Evolutionary conservation across 805 yeast species (phyloP).

Genomic region (Kurtzmaniella cleridarum): DNA sequence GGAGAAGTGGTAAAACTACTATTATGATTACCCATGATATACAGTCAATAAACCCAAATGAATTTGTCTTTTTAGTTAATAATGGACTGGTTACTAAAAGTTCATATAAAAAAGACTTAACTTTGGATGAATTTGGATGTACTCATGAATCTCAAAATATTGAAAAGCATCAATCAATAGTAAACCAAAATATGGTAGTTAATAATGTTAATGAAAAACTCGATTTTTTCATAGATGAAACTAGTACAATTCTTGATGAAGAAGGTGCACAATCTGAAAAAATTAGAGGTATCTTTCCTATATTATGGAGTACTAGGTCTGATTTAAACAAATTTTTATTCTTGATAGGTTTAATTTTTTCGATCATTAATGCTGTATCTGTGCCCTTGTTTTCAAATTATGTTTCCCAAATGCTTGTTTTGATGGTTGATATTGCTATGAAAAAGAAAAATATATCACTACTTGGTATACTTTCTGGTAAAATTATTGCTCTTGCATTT

Average conservation of each 20-base stretch:
- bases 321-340: conserved; percentile 13
- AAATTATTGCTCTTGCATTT: conserved; percentile 57
- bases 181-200: no score
- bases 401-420: conserved; percentile 63
- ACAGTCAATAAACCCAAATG: conserved; percentile 49
- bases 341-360: conserved; percentile 45
- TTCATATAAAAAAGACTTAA: conserved; percentile 10
- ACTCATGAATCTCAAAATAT: no score
- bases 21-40: conserved; percentile 78
- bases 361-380: conserved; percentile 54
- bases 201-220: no score
- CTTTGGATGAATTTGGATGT: conserved; percentile 7
- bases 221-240: no score
- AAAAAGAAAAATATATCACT: conserved; percentile 25
- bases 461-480: conserved; percentile 56
- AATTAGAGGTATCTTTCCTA: no score
- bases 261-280: no score
- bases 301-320: no score
- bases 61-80: conserved; percentile 54
- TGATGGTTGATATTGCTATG: conserved; percentile 47
- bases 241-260: no score
- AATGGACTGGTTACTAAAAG: conserved; percentile 44
- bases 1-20: conserved; percentile 71
- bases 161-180: no score
- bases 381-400: conserved; percentile 78